Evolutionary conservation across 441 rosid genomes (phyloP), one percentile per base, ranked within the genome.

Genomic region (Bocquillonia castaneifolia): DNA sequence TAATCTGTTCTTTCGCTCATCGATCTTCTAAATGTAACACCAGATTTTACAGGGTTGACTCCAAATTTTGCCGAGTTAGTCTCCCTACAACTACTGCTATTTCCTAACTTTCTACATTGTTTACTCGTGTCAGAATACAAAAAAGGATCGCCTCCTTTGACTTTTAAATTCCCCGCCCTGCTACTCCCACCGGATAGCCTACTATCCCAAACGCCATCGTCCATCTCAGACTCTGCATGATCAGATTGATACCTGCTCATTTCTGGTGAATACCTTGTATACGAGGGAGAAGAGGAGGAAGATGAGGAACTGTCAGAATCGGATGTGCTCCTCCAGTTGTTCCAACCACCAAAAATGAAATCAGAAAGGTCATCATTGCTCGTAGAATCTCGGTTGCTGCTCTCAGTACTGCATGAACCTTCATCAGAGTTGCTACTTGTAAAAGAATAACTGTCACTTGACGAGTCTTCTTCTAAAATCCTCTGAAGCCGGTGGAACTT

Each of bases 341-440:
- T 82, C 76, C 81, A 84, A 20, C 83, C 84, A 54, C 96, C 93
- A 62, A 83, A 85, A 64, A 82, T 77, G 76, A 68, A 81, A 68
- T 93, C 97, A 42, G 93, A 79, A n/a, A 84, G 77, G 59, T 93
- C 99, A 42, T 93, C 97, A 8, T 79, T 73, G 72, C 93, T 78
- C 22, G 83, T 60, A 12, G 92, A 87, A 70, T 83, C 92, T 70
- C 82, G 81, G 55, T 88, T 88, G 82, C 96, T 88, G 82, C 96
- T 88, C 29, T 91, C 94, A 10, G 97, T 91, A 77, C 97, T 88
- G 79, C 88, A 86, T 25, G 95, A 88, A 55, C 92, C 88, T 73
- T 93, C 91, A 63, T 93, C 96, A 1, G 97, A 91, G 76, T 85
- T 89, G 82, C 86, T 91, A 82, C 96, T 86, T 42, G 88, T 74